A percentile compares a stretch with the other conserved stretches of the same genome.
Conservation (phyloP, 306 rosid species). For the Medicago ruthenica region DNA sequence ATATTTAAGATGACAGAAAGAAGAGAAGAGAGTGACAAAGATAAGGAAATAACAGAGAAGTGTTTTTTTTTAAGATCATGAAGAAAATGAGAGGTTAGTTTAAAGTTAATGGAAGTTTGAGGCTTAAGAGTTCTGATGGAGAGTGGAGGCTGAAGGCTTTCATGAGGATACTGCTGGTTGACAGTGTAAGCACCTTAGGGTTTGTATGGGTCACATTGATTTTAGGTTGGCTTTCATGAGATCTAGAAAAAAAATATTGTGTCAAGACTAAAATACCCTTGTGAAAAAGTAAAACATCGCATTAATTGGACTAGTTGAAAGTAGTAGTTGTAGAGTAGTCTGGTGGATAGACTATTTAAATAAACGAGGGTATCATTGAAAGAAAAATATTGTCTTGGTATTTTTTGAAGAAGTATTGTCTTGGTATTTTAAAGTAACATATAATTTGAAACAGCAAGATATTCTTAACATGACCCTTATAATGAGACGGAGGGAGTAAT, state of each 20-base stretch:
- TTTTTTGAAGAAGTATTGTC: not conserved
- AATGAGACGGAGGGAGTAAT: not conserved
- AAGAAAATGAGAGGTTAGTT: not conserved
- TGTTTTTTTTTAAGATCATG: not conserved
- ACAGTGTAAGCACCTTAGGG: not conserved
- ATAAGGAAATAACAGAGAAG: not conserved
- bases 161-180: not conserved
- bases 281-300: not conserved
- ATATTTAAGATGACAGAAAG: too few species aligned
- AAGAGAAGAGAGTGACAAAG: not conserved
- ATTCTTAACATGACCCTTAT: not conserved
- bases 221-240: not conserved
- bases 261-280: not conserved
- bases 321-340: not conserved
- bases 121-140: not conserved
- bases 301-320: not conserved
- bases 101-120: not conserved
- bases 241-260: not conserved
- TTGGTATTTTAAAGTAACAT: not conserved
- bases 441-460: not conserved
- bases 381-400: not conserved
- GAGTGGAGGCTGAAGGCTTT: slow-evolving; percentile 1
- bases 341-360: not conserved
- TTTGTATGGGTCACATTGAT: not conserved
- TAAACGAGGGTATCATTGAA: not conserved